Conservation (phyloP, 208 protist genomes). For the Trypanosoma avium region DNA sequence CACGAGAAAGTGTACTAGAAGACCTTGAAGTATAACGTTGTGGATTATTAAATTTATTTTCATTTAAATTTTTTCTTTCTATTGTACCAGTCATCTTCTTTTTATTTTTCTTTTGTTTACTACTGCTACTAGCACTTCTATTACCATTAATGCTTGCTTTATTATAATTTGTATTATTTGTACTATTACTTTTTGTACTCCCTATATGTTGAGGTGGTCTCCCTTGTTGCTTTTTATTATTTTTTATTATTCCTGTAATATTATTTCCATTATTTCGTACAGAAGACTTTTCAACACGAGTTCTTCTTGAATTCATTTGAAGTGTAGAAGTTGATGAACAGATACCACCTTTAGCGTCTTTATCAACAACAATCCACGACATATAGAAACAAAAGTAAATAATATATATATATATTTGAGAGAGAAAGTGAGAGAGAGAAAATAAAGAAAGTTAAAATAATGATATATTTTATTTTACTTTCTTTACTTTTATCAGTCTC, state of each 20-base stretch:
- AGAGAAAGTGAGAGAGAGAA: neutral
- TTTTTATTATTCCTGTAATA: no score
- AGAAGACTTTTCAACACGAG: no score
- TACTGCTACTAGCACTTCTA: neutral
- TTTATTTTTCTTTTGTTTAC: neutral
- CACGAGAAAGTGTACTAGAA: no score
- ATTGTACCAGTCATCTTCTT: neutral
- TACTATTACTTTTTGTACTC: no score
- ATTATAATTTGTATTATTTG: no score
- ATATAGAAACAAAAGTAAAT: neutral
- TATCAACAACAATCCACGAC: slow-evolving; percentile 15
- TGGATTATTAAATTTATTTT: no score
- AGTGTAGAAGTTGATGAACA: neutral
- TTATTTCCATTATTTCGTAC: no score
- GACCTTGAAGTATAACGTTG: no score
- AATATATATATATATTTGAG: neutral
- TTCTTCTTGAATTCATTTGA: no score
- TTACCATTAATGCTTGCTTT: neutral
- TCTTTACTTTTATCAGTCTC: neutral
- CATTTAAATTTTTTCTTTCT: no score
- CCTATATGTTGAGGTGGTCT: no score
- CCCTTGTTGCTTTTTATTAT: no score
- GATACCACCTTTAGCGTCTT: neutral
- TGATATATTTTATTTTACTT: neutral
- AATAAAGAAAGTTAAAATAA: neutral